Percentiles rank a stretch among this genome's conserved stretches.
Evolutionary conservation across 495 filamentous ascomycete genomes (phyloP).

Genomic region (Hypoxylon cercidicola): DNA sequence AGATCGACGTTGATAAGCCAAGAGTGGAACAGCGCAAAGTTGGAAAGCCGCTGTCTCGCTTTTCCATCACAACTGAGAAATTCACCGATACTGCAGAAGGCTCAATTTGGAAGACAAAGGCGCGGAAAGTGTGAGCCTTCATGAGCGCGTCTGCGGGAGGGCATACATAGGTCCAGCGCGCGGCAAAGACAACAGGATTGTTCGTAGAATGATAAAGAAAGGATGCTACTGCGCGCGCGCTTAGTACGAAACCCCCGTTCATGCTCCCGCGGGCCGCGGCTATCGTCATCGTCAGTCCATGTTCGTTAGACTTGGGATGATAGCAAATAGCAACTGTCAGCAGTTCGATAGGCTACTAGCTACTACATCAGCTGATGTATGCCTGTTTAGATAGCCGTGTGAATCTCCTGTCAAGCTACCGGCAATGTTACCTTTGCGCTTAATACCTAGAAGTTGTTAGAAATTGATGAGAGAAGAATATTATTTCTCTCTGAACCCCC

Average conservation of each 20-base stretch:
- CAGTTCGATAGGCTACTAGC: neutral
- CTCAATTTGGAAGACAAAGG: neutral
- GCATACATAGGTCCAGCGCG: conserved; percentile 14
- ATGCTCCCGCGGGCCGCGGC: neutral
- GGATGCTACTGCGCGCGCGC: conserved; percentile 21
- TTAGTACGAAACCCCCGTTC: conserved; percentile 11
- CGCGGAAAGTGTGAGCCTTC: conserved; percentile 1
- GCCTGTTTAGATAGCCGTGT: too few species aligned
- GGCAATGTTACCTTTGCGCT: conserved; percentile 1
- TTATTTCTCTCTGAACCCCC: too few species aligned
- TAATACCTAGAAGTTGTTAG: conserved; percentile 2
- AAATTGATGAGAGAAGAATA: neutral
- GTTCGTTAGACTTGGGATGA: neutral
- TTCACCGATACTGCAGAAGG: conserved; percentile 7
- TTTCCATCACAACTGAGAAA: conserved; percentile 3
- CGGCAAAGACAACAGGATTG: conserved; percentile 10
- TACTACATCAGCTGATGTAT: neutral
- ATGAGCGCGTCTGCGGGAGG: conserved; percentile 6
- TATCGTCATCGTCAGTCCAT: conserved; percentile 1
- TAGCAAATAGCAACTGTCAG: conserved; percentile 2
- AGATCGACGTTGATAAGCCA: conserved; percentile 19
- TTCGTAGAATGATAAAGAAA: neutral
- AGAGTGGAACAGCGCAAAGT: conserved; percentile 5
- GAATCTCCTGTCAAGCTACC: too few species aligned
- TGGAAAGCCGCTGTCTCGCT: conserved; percentile 10